Percentiles rank a stretch among this genome's conserved stretches.
phyloP scores from a whole-genome alignment of 306 rosid genomes.

The Lagenaria siceraria region DNA sequence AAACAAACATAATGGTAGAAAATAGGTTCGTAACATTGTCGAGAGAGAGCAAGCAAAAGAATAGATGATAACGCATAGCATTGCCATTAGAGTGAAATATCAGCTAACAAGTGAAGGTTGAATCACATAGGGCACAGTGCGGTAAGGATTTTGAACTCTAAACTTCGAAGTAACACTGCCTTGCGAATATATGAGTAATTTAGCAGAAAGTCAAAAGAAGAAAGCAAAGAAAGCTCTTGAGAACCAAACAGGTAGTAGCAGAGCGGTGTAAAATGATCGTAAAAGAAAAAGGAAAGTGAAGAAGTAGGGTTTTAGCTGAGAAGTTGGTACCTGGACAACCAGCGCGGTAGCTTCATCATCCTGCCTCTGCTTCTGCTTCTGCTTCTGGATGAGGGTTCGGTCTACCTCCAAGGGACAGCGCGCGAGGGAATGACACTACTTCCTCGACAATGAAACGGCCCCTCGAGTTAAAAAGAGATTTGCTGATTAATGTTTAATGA shows the following conservation, averaged over 20 bases:
- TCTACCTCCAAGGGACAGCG: too few relatives aligned
- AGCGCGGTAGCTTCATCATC: slow-evolving; percentile 9
- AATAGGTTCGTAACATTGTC: neutral
- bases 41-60: neutral
- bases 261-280: too few relatives aligned
- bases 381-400: neutral
- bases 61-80: neutral
- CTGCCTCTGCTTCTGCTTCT: neutral
- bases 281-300: too few relatives aligned
- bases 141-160: neutral
- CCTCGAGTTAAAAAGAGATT: too few relatives aligned
- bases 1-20: neutral
- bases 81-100: neutral
- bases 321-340: neutral
- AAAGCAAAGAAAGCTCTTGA: neutral
- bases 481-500: too few relatives aligned
- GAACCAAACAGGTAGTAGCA: neutral
- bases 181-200: neutral
- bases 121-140: neutral
- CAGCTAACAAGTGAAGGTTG: neutral
- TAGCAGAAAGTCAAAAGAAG: neutral
- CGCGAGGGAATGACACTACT: too few relatives aligned
- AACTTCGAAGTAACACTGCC: neutral
- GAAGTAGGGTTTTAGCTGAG: neutral
- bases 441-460: too few relatives aligned